Evolutionary conservation across 2,329 filamentous ascomycete genomes (phyloP).

Genomic region (Byssochlamys sp.): DNA sequence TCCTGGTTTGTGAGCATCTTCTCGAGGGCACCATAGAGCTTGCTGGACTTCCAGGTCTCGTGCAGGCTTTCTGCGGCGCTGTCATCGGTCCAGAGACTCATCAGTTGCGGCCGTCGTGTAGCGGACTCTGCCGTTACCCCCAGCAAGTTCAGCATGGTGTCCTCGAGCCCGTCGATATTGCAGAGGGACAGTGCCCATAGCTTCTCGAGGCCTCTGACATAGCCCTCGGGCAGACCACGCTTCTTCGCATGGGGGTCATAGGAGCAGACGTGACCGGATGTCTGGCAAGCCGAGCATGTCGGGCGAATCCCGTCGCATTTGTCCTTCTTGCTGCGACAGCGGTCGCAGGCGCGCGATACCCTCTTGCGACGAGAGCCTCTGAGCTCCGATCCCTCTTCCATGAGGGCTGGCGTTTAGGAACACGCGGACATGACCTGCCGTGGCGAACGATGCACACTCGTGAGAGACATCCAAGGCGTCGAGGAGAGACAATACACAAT

Average conservation of each 20-base stretch:
- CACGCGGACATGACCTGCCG: slow-evolving; percentile 18
- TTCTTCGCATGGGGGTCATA: slow-evolving; percentile 39
- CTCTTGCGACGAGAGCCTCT: slow-evolving; percentile 34
- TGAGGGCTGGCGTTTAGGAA: slow-evolving; percentile 17
- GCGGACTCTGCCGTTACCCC: slow-evolving; percentile 25
- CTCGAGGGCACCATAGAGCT: slow-evolving; percentile 30
- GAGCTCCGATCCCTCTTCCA: slow-evolving; percentile 30
- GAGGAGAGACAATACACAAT: no score
- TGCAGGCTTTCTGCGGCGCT: slow-evolving; percentile 33
- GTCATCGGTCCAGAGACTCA: slow-evolving; percentile 33
- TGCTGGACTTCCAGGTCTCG: slow-evolving; percentile 36
- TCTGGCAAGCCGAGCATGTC: slow-evolving; percentile 33
- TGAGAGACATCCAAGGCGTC: not conserved
- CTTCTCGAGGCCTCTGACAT: slow-evolving; percentile 39
- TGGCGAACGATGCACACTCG: not conserved
- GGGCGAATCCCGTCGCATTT: slow-evolving; percentile 38
- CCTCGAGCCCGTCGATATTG: slow-evolving; percentile 37
- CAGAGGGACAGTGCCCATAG: slow-evolving; percentile 36
- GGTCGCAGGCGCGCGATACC: slow-evolving; percentile 38
- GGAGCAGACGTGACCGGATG: slow-evolving; percentile 31
- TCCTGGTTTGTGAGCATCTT: slow-evolving; percentile 31
- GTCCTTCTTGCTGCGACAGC: slow-evolving; percentile 38
- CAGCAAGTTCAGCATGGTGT: slow-evolving; percentile 30
- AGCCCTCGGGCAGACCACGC: slow-evolving; percentile 37
- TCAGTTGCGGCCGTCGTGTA: slow-evolving; percentile 22